Evolutionary conservation across 2,329 filamentous ascomycete genomes (phyloP).

Genomic region (Phialemoniopsis sp.): DNA sequence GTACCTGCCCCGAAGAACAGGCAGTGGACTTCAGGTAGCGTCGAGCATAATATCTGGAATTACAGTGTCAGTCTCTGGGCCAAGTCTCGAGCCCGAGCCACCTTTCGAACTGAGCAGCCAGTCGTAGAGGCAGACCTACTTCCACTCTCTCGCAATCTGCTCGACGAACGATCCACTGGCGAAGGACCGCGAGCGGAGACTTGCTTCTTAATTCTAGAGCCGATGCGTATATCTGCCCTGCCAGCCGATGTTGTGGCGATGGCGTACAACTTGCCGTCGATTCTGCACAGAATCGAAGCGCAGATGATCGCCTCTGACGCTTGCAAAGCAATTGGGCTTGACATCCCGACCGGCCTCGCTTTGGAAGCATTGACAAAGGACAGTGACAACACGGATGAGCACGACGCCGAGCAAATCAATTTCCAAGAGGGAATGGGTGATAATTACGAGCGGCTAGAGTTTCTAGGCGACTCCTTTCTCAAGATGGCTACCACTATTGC

Average conservation of each 20-base stretch:
- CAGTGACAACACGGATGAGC: constrained; percentile 76
- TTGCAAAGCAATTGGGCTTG: constrained; percentile 59
- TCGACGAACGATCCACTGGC: constrained; percentile 57
- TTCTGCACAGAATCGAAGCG: constrained; percentile 79
- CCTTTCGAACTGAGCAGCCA: constrained; percentile 67
- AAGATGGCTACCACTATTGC: constrained; percentile 95
- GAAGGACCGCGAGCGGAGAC: constrained; percentile 36
- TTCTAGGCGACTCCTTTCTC: constrained; percentile 87
- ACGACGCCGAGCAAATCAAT: constrained; percentile 62
- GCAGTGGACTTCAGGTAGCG: constrained; percentile 29
- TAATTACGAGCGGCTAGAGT: constrained; percentile 93
- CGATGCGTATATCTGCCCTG: constrained; percentile 70
- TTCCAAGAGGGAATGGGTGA: constrained; percentile 83
- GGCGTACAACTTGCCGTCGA: constrained; percentile 73
- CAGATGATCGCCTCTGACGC: constrained; percentile 78
- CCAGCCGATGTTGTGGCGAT: constrained; percentile 66
- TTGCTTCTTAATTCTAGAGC: constrained; percentile 73
- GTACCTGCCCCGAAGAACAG: constrained; percentile 44
- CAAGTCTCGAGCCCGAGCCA: constrained; percentile 46
- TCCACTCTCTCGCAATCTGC: constrained; percentile 74
- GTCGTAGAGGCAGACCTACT: constrained; percentile 75
- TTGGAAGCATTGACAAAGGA: constrained; percentile 93
- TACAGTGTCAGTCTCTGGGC: constrained; percentile 77
- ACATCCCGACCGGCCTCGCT: constrained; percentile 64
- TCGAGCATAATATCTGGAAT: constrained; percentile 63